Evolutionary conservation across 75 land plant species (phyloP), one percentile per base, ranked within the genome.

Genomic region (Pinus tabuliformis): DNA sequence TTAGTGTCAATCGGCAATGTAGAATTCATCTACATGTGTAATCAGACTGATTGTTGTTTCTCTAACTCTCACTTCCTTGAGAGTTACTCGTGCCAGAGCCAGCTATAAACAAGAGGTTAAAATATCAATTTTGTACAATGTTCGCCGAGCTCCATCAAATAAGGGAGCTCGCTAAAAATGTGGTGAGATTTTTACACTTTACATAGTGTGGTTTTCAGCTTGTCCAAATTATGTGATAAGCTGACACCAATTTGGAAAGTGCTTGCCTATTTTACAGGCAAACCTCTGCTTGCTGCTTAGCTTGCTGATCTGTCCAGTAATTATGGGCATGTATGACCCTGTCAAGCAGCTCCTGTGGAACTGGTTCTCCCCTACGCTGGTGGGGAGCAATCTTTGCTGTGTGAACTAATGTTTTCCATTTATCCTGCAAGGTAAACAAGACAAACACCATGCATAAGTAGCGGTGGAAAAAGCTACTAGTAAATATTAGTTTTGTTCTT

Each of bases 351-450:
- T 84, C 89, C 73, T 89, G 89, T 4, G 91, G 91, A 9, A 89
- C 91, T 26, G 91, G 89, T 73, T 89, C 91, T 49, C 91, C 91
- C 82, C 91, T 83, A 5, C 91, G 81, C 62, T 89, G 91, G 65
- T 89, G 91, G 28, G 91, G 91, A 21, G 91, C 86, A 66, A 89
- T 89, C 49, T 80, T 64, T 24, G 90, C 90, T 14, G 90, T 90
- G 75, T 87, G 90, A n/a, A 88, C 90, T 20, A 87, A 61, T 5
- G 90, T 88, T 74, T 80, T 73, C 86, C 80, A 66, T 66, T 89
- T 89, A 59, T 89, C 91, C 92, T 90, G 77, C 60, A 80, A 56
- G 49, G 36, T 61, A 70, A 22, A 72, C 73, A 70, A 65, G 33
- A 80, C 36, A 42, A 11, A 65, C 30, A 21, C 17, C n/a, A 76